Conservation (phyloP, 2,329 filamentous ascomycete species). For the Cytospora schulzeri region DNA sequence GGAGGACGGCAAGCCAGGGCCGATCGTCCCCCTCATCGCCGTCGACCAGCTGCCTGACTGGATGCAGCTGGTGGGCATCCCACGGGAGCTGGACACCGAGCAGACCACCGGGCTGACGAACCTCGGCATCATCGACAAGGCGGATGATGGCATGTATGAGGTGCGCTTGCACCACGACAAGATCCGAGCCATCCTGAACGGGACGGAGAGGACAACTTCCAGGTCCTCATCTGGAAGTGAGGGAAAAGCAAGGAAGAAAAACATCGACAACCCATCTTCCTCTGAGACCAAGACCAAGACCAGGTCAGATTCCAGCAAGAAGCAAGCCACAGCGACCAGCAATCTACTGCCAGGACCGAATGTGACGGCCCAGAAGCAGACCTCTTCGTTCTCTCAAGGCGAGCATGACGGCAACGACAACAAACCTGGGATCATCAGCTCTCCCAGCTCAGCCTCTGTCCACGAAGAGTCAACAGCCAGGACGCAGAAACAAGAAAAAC, state of each 20-base stretch:
- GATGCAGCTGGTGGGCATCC: constrained; percentile 47
- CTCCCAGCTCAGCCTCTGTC: background rate
- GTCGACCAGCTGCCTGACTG: constrained; percentile 53
- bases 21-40: constrained; percentile 56
- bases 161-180: constrained; percentile 31
- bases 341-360: background rate
- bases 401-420: background rate
- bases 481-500: background rate
- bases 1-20: constrained; percentile 33
- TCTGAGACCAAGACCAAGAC: constrained; percentile 1
- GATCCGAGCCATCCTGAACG: constrained; percentile 11
- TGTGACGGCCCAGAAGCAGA: background rate
- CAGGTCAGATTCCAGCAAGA: background rate
- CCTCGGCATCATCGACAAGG: constrained; percentile 38
- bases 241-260: background rate
- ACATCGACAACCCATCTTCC: background rate
- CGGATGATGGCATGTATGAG: constrained; percentile 32
- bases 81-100: constrained; percentile 43
- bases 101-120: constrained; percentile 44
- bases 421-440: background rate
- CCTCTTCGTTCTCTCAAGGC: background rate
- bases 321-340: background rate
- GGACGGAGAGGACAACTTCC: constrained; percentile 12
- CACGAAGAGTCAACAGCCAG: background rate
- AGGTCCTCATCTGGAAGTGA: background rate